Base-by-base conservation (phyloP, 768 basidiomycete species). In the Suillus subalutaceus region DNA sequence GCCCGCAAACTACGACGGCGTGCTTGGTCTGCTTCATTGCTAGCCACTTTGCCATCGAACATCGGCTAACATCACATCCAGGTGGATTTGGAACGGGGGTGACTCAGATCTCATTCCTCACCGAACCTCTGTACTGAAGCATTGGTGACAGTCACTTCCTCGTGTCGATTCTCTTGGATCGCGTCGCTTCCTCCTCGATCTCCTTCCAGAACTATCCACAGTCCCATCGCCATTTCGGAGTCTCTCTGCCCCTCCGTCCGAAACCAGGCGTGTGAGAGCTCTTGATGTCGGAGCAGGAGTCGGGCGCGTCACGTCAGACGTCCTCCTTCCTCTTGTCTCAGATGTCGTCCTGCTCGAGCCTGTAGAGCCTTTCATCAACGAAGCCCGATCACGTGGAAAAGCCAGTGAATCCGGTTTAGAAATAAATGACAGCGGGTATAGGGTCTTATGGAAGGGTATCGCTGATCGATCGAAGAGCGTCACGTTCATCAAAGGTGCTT, bases 241-340 rank as follows among this genome's bases (percentile, higher is more conserved):
- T 2, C 81, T 88, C 41, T 68, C 72, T 63, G 73, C 72, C 52
- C 72, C 50, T 2, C 65, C 67, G 46, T 59, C 63, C 57, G 50
- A 68, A 63, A 50, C 61, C 70, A 80, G 83, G 30, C 82, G 87
- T 56, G 86, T 82, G 35, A 87, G 93, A 55, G 96, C 92, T 0
- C 84, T 99, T 26, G 97, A 99, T 72, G 94, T 96, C 65, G 97
- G 92, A 18, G 96, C 96, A 7, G 97, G 97, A 13, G 90, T 99
- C 58, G 97, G 97, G 13, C 89, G 97, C 62, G 95, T 97, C 35
- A 97, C 96, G 0, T 82, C 87, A 3, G 88, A 92, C 69, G 93
- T 96, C 15, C 87, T 99, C 41, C 86, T 98, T n/a, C 91, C 90
- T 71, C 89, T 98, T 63, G 86, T 96, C 68, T 85, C 89, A 30